Evolutionary conservation across 768 basidiomycete species (phyloP), one percentile per base, ranked within the genome.

Genomic region (Thelephora ganbajun): DNA sequence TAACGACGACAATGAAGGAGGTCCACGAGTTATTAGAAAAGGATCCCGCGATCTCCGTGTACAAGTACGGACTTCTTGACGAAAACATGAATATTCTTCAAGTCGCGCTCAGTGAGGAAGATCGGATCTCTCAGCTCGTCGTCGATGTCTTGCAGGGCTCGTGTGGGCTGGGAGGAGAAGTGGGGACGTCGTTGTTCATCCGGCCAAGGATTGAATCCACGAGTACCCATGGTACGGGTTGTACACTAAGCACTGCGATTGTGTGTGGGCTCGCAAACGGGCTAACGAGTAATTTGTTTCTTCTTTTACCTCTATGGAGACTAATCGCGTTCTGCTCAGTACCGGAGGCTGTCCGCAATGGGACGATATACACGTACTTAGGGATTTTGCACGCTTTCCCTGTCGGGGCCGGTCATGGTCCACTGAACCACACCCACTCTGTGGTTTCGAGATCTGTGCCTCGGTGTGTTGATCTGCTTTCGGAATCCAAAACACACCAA

Each of bases 171-270:
- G 14, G 54, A 58, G 41, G 59, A 63, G 11, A 53, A 57, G 13
- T 62, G 57, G 34, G 54, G 3, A 63, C 63, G 30, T 73, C 74
- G 1, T 45, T 87, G 14, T 82, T 79, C 50, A 67, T 76, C 16
- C 71, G 76, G 6, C 79, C 83, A 1, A 66, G 74, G 12, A 64
- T 89, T 18, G 67, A 80, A 12, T 78, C 84, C 5, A 71, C 63
- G 33, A 87, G 70, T 53, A 96, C 91, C 0, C 92, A 94, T 58
- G 92, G 92, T 1, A 96, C 92, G 0, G 92, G 91, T 1, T 96
- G 91, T 60, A 96, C 92, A 0, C 68, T 96, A n/a, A 82, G 80
- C 42, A 80, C 91, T 0, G 86, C 89, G 0, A 71, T 94, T 14
- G 80, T 81, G 2, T 79, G 77, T 47, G 69, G 69, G 5, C 65